Percentiles rank a stretch among this genome's conserved stretches.
These are phyloP conservation scores for Pseudoperonospora humuli DNA, from an alignment of 352 stramenopile species.

Conservation along the genomic window DNA sequence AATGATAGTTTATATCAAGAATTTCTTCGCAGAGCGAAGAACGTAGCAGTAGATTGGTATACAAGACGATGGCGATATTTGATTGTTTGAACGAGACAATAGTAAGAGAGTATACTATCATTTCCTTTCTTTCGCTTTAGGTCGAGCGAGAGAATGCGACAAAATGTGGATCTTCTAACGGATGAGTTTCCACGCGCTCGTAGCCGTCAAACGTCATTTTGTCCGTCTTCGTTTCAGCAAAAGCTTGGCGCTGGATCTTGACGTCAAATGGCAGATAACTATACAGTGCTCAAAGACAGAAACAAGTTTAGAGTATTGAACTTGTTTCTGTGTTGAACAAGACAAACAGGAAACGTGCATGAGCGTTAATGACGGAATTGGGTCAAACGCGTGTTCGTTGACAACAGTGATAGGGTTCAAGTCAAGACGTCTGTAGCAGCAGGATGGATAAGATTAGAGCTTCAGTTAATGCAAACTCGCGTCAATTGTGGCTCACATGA, in stretches of 20 bases:
- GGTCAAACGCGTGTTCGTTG: conserved; percentile 65
- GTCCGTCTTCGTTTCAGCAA: conserved; percentile 71
- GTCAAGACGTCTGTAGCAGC: conserved; percentile 42
- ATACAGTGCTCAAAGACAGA: background rate
- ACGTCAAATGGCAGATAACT: conserved; percentile 68
- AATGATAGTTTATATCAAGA: conserved; percentile 18
- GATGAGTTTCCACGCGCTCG: conserved; percentile 34
- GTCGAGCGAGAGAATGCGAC: conserved; percentile 39
- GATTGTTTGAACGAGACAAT: conserved; percentile 17
- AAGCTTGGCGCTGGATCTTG: conserved; percentile 64
- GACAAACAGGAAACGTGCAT: no score
- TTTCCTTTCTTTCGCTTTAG: no score
- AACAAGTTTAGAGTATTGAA: no score
- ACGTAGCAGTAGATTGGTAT: conserved; percentile 32
- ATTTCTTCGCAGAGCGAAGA: conserved; percentile 16
- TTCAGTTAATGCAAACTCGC: no score
- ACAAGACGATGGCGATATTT: conserved; percentile 32
- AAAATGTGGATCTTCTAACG: conserved; percentile 54
- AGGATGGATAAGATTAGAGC: background rate
- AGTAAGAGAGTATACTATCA: conserved; percentile 32
- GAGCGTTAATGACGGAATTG: conserved; percentile 44
- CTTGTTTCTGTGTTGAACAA: no score
- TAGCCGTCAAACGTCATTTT: conserved; percentile 60
- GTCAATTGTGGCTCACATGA: no score
- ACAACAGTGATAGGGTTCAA: conserved; percentile 65